These are phyloP conservation scores for Wickerhamiella lipophila DNA, from an alignment of 805 yeast species.

Conservation along the genomic window DNA sequence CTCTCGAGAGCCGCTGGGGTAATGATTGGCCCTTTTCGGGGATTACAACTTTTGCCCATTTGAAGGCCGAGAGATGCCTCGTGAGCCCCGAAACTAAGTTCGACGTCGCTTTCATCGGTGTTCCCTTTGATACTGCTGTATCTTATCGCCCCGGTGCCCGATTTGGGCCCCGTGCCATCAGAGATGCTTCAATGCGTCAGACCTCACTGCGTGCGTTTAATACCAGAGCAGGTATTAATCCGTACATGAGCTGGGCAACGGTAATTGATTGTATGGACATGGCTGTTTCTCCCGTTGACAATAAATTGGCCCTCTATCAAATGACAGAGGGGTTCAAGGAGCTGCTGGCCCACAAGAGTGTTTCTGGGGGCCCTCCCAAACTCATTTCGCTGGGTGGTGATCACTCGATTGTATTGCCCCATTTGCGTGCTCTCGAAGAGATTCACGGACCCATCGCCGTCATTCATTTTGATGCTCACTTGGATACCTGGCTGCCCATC, in stretches of 20 bases:
- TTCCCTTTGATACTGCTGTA: slow-evolving; percentile 75
- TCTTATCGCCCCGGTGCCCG: slow-evolving; percentile 72
- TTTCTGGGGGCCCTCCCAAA: slow-evolving; percentile 38
- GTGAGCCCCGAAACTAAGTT: slow-evolving; percentile 34
- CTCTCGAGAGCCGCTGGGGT: slow-evolving; percentile 54
- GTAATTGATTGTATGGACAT: slow-evolving; percentile 58
- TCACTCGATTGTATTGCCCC: slow-evolving; percentile 64
- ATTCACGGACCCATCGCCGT: slow-evolving; percentile 57
- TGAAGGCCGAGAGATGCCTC: slow-evolving; percentile 49
- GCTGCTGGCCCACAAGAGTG: slow-evolving; percentile 31
- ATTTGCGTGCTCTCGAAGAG: slow-evolving; percentile 48
- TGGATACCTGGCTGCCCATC: slow-evolving; percentile 74
- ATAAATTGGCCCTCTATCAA: slow-evolving; percentile 48
- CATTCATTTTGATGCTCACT: slow-evolving; percentile 74
- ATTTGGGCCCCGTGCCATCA: slow-evolving; percentile 49
- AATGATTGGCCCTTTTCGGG: slow-evolving; percentile 49
- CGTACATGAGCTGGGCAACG: slow-evolving; percentile 42
- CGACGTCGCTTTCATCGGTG: slow-evolving; percentile 65
- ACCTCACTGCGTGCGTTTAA: slow-evolving; percentile 58
- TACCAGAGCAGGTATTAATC: slow-evolving; percentile 48
- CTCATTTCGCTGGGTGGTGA: slow-evolving; percentile 72
- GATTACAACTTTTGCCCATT: slow-evolving; percentile 51
- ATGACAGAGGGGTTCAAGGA: slow-evolving; percentile 48
- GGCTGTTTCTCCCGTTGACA: slow-evolving; percentile 57
- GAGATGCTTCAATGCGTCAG: slow-evolving; percentile 40